Evolutionary conservation across 768 basidiomycete genomes (phyloP).

Genomic region (Clitopilus hobsonii): DNA sequence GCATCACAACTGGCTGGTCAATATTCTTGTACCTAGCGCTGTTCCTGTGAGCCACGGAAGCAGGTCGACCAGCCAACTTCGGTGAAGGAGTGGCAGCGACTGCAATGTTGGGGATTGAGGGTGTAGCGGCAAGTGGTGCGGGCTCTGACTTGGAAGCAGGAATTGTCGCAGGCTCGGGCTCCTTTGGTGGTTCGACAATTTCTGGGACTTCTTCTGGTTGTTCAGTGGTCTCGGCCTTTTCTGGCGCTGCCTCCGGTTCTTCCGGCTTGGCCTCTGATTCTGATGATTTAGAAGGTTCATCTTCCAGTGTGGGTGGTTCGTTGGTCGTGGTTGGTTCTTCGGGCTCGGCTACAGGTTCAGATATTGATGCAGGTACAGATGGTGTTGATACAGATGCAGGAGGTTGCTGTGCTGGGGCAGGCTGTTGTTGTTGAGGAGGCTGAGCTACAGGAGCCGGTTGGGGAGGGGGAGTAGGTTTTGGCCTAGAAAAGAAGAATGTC

Average conservation of each 20-base stretch:
- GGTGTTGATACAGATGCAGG: conserved; percentile 12
- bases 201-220: conserved; percentile 21
- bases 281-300: conserved; percentile 41
- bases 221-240: conserved; percentile 25
- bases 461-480: conserved; percentile 47
- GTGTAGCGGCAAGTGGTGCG: conserved; percentile 23
- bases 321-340: conserved; percentile 70
- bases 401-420: conserved; percentile 26
- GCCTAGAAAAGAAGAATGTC: conserved; percentile 29
- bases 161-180: conserved; percentile 7
- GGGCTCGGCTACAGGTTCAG: conserved; percentile 23
- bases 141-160: conserved; percentile 28
- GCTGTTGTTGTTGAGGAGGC: conserved; percentile 22
- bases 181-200: conserved; percentile 25
- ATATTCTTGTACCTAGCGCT: conserved; percentile 65
- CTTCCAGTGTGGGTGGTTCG: conserved; percentile 67
- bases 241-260: conserved; percentile 12
- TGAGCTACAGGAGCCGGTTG: conserved; percentile 23
- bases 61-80: conserved; percentile 50
- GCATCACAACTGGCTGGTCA: conserved; percentile 81
- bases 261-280: conserved; percentile 22
- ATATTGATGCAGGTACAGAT: conserved; percentile 13
- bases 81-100: conserved; percentile 40
- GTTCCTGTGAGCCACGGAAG: conserved; percentile 47
- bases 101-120: conserved; percentile 26